Percentiles rank a stretch among this genome's conserved stretches.
Conservation (phyloP, 768 basidiomycete species). For the Vararia minispora region DNA sequence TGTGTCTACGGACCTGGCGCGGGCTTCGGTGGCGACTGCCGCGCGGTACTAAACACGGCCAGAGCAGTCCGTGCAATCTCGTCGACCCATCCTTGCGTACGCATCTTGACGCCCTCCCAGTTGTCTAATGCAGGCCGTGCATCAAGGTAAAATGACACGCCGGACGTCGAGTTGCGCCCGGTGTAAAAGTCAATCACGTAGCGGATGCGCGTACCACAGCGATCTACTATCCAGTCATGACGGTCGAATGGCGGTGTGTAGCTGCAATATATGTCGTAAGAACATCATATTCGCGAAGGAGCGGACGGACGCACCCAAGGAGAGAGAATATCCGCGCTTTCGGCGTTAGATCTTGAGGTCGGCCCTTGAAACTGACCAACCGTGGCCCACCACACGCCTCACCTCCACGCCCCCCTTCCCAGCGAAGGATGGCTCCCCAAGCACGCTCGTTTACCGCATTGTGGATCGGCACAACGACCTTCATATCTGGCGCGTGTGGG, state of each 20-base stretch:
- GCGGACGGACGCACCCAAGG: conserved; percentile 55
- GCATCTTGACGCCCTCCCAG: conserved; percentile 90
- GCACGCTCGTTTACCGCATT: conserved; percentile 90
- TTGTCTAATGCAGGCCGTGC: conserved; percentile 89
- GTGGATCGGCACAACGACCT: conserved; percentile 92
- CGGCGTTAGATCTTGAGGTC: conserved; percentile 67
- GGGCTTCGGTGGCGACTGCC: conserved; percentile 8
- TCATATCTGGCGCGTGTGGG: conserved; percentile 84
- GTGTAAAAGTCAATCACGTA: conserved; percentile 99
- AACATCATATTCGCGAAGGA: conserved; percentile 3
- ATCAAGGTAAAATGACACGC: conserved; percentile 86
- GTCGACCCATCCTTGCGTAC: conserved; percentile 46
- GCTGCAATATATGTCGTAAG: conserved; percentile 29
- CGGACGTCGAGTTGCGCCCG: conserved; percentile 45
- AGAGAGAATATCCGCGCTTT: conserved; percentile 76
- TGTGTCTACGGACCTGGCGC: background rate
- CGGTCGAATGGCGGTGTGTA: conserved; percentile 94
- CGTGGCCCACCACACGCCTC: conserved; percentile 72
- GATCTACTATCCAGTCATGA: conserved; percentile 94
- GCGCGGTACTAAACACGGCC: conserved; percentile 9
- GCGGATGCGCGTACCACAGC: conserved; percentile 79
- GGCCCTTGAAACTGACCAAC: conserved; percentile 86
- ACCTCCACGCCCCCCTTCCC: conserved; percentile 64
- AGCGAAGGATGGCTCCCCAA: conserved; percentile 40
- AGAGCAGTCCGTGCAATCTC: conserved; percentile 16